Evolutionary conservation across 805 yeast species (phyloP).

Genomic region (Dipodascopsis tothii): DNA sequence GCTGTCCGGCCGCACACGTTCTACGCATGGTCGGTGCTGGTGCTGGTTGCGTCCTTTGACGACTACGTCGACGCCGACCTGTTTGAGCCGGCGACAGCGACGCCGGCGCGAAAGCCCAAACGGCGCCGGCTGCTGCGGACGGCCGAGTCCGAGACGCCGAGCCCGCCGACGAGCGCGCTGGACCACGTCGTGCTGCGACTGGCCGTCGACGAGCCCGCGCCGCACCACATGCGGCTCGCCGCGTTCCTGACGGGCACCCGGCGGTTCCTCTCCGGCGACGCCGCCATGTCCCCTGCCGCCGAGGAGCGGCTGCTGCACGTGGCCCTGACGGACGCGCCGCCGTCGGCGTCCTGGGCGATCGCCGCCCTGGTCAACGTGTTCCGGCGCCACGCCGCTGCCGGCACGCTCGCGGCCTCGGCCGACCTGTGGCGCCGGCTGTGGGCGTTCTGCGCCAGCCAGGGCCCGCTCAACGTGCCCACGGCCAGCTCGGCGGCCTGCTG

Average conservation of each 20-base stretch:
- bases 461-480: too few species aligned
- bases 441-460: too few species aligned
- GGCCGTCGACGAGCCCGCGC: neutral
- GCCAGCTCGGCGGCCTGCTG: too few species aligned
- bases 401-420: too few species aligned
- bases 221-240: neutral
- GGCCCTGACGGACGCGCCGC: neutral
- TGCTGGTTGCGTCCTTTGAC: neutral
- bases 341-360: neutral
- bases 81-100: neutral
- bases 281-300: neutral
- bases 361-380: neutral
- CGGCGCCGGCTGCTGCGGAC: neutral
- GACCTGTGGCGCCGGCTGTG: too few species aligned
- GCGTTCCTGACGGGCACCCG: neutral
- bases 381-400: too few species aligned
- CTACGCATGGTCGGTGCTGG: neutral
- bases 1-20: neutral
- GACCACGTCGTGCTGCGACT: too few species aligned
- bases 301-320: neutral
- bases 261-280: neutral
- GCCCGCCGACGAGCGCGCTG: too few species aligned
- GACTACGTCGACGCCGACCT: neutral
- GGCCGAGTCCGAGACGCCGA: neutral
- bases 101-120: too few species aligned